Conservation (phyloP, 106 monocot species). For the Dioscorea alata region DNA sequence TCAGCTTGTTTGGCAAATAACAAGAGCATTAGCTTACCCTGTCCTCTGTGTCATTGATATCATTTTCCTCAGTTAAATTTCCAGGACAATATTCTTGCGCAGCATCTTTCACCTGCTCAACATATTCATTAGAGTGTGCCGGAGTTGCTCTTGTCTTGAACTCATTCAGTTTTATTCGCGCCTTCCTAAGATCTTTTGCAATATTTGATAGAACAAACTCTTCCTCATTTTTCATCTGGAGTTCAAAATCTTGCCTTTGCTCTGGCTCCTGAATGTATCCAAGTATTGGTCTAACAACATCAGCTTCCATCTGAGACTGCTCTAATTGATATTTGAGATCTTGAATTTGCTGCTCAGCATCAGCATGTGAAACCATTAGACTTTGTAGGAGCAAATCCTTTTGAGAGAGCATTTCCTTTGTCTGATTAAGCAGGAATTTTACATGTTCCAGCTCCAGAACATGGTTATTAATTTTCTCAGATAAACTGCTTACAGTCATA, state of each 20-base stretch:
- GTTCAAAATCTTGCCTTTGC: slow-evolving; percentile 11
- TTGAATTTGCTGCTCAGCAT: slow-evolving; percentile 24
- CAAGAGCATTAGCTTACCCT: slow-evolving; percentile 51
- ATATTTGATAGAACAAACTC: slow-evolving; percentile 10
- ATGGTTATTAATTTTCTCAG: slow-evolving; percentile 27
- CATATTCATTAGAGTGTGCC: slow-evolving; percentile 15
- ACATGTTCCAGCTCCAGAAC: slow-evolving; percentile 28
- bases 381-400: slow-evolving; percentile 39
- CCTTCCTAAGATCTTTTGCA: slow-evolving; percentile 28
- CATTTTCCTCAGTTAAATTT: slow-evolving; percentile 16
- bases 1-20: slow-evolving; percentile 42
- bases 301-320: slow-evolving; percentile 23
- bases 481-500: slow-evolving; percentile 24
- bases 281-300: slow-evolving; percentile 5
- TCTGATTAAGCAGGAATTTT: slow-evolving; percentile 27
- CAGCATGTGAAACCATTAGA: slow-evolving; percentile 15
- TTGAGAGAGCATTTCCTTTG: slow-evolving; percentile 16
- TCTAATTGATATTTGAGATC: slow-evolving; percentile 20
- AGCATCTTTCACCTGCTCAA: slow-evolving; percentile 1
- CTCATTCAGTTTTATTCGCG: slow-evolving; percentile 28
- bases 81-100: neutral
- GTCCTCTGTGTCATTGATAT: slow-evolving; percentile 16
- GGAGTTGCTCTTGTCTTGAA: slow-evolving; percentile 20
- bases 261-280: slow-evolving; percentile 19
- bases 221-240: slow-evolving; percentile 25